phyloP scores from a whole-genome alignment of 2,329 filamentous ascomycete species.

The Chalaropsis ovoidea region DNA sequence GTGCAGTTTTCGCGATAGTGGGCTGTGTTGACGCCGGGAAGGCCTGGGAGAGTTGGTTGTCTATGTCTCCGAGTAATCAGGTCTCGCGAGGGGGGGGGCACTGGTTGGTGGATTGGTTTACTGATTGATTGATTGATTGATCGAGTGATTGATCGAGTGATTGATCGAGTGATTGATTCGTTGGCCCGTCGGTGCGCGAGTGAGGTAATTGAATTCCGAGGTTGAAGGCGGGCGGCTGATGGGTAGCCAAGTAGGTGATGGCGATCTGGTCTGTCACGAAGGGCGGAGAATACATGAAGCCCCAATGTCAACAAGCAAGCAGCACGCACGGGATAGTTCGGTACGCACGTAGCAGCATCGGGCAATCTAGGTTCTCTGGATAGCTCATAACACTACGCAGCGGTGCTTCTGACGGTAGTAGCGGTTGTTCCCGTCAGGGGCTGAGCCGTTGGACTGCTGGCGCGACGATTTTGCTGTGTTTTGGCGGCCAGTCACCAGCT shows the following conservation, averaged over 20 bases:
- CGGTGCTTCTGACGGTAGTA: conserved; percentile 31
- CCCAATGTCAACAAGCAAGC: neutral
- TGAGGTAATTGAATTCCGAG: neutral
- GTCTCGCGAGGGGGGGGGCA: neutral
- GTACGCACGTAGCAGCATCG: neutral
- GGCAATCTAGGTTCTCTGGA: neutral
- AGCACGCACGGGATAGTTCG: neutral
- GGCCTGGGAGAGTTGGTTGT: no score
- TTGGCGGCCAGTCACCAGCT: conserved; percentile 28
- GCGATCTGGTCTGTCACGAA: neutral
- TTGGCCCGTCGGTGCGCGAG: neutral
- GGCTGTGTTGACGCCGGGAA: neutral
- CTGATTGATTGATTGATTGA: neutral
- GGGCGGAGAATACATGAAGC: neutral
- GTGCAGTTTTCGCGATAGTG: neutral
- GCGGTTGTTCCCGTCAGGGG: conserved; percentile 29
- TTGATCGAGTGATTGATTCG: neutral
- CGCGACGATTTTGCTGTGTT: conserved; percentile 29
- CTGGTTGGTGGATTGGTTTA: neutral
- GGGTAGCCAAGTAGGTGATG: neutral
- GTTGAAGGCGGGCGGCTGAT: neutral
- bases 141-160: no score
- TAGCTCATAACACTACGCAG: conserved; percentile 36
- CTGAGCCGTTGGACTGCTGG: conserved; percentile 26
- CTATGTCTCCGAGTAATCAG: neutral